These are phyloP conservation scores for Pleurotus tuber-regium DNA, from an alignment of 768 basidiomycete species.

Conservation along the genomic window DNA sequence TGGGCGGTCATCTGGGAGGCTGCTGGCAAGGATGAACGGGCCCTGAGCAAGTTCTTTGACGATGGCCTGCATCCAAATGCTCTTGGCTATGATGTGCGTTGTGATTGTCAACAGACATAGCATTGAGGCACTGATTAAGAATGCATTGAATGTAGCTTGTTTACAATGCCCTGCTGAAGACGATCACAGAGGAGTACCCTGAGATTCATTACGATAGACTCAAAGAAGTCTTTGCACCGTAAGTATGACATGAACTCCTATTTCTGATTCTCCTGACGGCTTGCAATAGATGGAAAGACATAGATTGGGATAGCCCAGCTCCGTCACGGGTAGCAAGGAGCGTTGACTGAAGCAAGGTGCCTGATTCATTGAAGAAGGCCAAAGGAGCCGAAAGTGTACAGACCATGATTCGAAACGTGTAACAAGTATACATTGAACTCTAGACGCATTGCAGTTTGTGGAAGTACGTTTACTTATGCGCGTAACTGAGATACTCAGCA, in stretches of 20 bases:
- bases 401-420: too few relatives aligned
- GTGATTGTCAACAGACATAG: background rate
- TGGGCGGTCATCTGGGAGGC: constrained; percentile 76
- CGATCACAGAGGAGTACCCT: constrained; percentile 57
- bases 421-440: too few relatives aligned
- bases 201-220: constrained; percentile 69
- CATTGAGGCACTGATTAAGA: background rate
- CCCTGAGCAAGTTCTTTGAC: constrained; percentile 47
- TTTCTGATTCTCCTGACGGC: too few relatives aligned
- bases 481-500: too few relatives aligned
- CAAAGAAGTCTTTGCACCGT: constrained; percentile 58
- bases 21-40: constrained; percentile 58
- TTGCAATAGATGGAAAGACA: constrained; percentile 42
- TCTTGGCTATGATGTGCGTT: constrained; percentile 69
- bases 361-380: background rate
- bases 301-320: constrained; percentile 22
- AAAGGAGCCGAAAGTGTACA: too few relatives aligned
- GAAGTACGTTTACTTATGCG: too few relatives aligned
- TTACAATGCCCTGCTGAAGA: constrained; percentile 57
- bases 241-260: constrained; percentile 33
- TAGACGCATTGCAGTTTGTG: too few relatives aligned
- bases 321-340: background rate
- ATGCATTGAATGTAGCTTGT: constrained; percentile 45
- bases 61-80: constrained; percentile 84
- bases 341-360: background rate